Conservation (phyloP, 2,329 filamentous ascomycete species). For the Sporothrix brasiliensis region DNA sequence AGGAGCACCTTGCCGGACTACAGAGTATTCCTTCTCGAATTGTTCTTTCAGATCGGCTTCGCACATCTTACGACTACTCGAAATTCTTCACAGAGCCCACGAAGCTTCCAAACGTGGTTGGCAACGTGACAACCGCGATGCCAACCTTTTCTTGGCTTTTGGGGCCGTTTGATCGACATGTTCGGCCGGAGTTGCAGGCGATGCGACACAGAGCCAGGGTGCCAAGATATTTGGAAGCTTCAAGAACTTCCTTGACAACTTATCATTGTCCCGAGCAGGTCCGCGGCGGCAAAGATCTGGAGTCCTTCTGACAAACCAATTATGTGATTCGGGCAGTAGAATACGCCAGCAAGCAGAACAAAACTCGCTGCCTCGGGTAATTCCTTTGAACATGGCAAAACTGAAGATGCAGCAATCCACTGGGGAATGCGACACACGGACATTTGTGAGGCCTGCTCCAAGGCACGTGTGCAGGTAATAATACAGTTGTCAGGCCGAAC, state of each 20-base stretch:
- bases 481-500: neutral
- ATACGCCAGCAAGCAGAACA: neutral
- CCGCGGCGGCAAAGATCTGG: neutral
- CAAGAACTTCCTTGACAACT: conserved; percentile 9
- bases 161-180: conserved; percentile 14
- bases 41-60: neutral
- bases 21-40: neutral
- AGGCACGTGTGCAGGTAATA: neutral
- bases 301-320: neutral
- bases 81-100: neutral
- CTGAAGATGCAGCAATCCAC: neutral
- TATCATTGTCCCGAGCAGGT: neutral
- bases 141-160: neutral
- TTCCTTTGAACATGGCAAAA: conserved; percentile 7
- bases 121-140: neutral
- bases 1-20: neutral
- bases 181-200: conserved; percentile 4
- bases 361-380: conserved; percentile 10
- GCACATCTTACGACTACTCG: neutral
- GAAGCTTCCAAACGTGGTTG: neutral
- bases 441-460: neutral
- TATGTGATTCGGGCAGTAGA: neutral
- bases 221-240: conserved; percentile 19
- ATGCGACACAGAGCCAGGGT: conserved; percentile 20
- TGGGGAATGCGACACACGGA: too few relatives aligned